Evolutionary conservation across 352 stramenopile genomes (phyloP).

Genomic region (Phytophthora cryptogea): DNA sequence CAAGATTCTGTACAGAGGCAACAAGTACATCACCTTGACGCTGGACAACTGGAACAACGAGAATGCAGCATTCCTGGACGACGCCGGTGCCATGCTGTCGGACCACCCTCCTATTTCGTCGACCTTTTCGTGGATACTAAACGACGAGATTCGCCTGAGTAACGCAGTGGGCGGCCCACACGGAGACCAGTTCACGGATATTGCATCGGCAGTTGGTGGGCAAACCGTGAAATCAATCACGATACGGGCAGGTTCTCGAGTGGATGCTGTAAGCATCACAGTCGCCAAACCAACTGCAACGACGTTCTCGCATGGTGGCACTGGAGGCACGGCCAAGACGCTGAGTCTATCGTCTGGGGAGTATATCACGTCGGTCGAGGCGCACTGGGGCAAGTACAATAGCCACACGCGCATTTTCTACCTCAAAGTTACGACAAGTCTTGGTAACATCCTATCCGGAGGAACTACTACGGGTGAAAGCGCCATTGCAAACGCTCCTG

Average conservation of each 20-base stretch:
- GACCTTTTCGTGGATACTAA: constrained; percentile 44
- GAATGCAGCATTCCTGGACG: constrained; percentile 45
- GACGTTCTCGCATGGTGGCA: constrained; percentile 44
- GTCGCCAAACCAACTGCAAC: constrained; percentile 27
- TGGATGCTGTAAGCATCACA: constrained; percentile 47
- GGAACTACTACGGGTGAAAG: constrained; percentile 39
- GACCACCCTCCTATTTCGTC: constrained; percentile 52
- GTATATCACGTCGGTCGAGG: constrained; percentile 49
- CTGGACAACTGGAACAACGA: constrained; percentile 45
- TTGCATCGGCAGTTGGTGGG: constrained; percentile 25
- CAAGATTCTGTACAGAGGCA: constrained; percentile 60
- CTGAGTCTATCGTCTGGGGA: constrained; percentile 44
- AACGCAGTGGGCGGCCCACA: constrained; percentile 45
- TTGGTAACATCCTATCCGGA: constrained; percentile 30
- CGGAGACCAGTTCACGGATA: constrained; percentile 42
- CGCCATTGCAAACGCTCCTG: constrained; percentile 35
- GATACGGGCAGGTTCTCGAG: constrained; percentile 31
- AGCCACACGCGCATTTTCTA: constrained; percentile 53
- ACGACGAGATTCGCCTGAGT: constrained; percentile 39
- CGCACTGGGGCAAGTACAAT: constrained; percentile 45
- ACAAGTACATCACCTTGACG: constrained; percentile 47
- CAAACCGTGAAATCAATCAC: constrained; percentile 42
- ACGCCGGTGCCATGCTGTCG: constrained; percentile 39
- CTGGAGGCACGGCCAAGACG: constrained; percentile 35
- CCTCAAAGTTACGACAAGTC: constrained; percentile 43